Percentiles rank a stretch among this genome's conserved stretches.
Evolutionary conservation across 2,329 filamentous ascomycete species (phyloP).

Genomic region (Zymoseptoria tritici): DNA sequence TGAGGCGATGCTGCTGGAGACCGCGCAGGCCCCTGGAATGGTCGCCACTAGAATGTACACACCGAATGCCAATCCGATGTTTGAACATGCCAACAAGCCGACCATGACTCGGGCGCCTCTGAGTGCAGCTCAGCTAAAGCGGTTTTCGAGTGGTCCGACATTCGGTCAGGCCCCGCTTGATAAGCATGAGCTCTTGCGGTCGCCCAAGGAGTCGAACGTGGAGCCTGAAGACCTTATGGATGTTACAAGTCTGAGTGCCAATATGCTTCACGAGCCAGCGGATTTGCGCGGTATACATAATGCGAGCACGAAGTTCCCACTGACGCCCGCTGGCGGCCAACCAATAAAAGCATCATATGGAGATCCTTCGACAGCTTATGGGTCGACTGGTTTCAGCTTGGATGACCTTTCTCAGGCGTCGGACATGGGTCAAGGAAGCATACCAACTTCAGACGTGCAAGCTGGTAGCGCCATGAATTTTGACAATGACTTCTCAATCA

Average conservation of each 20-base stretch:
- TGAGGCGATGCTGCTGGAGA: slow-evolving; percentile 37
- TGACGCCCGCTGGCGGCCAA: neutral
- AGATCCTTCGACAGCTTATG: slow-evolving; percentile 5
- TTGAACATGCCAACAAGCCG: slow-evolving; percentile 24
- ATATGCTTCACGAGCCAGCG: slow-evolving; percentile 6
- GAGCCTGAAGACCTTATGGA: slow-evolving; percentile 14
- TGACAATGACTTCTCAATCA: slow-evolving; percentile 19
- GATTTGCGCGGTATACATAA: neutral
- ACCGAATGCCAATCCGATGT: slow-evolving; percentile 30
- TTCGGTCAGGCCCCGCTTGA: slow-evolving; percentile 29
- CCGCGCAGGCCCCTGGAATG: slow-evolving; percentile 25
- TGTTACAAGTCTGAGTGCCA: slow-evolving; percentile 2
- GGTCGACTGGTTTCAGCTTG: slow-evolving; percentile 13
- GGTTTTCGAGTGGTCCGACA: slow-evolving; percentile 26
- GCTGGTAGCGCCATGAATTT: slow-evolving; percentile 11
- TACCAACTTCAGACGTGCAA: neutral
- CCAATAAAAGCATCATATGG: neutral
- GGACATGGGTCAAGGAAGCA: neutral
- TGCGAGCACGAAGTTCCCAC: slow-evolving; percentile 1
- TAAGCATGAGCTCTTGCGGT: slow-evolving; percentile 27
- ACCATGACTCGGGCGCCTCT: slow-evolving; percentile 26
- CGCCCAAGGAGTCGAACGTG: slow-evolving; percentile 19
- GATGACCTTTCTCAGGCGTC: slow-evolving; percentile 6
- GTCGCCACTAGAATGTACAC: slow-evolving; percentile 24
- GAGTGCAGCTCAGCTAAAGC: slow-evolving; percentile 27